Base-by-base conservation (phyloP, 2,329 filamentous ascomycete species). In the Dactylellina leptospora region DNA sequence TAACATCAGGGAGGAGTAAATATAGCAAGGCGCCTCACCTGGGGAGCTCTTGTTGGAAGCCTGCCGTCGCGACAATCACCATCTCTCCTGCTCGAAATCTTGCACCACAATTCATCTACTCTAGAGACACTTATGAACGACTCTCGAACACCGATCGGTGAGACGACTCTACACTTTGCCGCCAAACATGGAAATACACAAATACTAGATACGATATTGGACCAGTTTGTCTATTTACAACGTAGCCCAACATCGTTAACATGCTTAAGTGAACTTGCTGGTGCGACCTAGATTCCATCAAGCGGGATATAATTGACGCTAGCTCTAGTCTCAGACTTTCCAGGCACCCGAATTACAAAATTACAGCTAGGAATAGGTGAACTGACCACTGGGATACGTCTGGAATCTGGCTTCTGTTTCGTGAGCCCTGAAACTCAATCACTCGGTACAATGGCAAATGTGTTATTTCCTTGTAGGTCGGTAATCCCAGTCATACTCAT, bases 1-100 rank as follows among this genome's bases (percentile, higher is more conserved):
- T 42, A 16, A 28, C 16, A n/a, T 28, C 27, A 38, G 28, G 50
- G 30, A 10, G 27, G 42, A 4, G 45, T 9, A n/a, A 33, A n/a
- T 22, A 61, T 28, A 70, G 64, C 47, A 96, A 90, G 95, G 93
- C 79, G 93, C 93, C 76, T 91, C 91, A 71, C 87, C 88, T 50
- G 85, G 88, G 80, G 93, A 97, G 83, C 86, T 91, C 78, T 86
- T 97, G 77, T 87, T 97, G 81, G 93, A 96, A 83, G 91, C 95
- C 77, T 96, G 91, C 82, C 91, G 93, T 73, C 87, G 92, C 78
- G 93, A 97, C 85, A 97, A 97, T 81, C 88, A 88, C 76, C 89
- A 93, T 58, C 87, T 97, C 72, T 75, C n/a, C n/a, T 81, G 85
- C 42, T 82, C 82, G 75, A 22, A 27, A 51, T 23, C 40, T 10